phyloP scores from a whole-genome alignment of 305 asterid species.

The Fraxinus xanthoxyloides region DNA sequence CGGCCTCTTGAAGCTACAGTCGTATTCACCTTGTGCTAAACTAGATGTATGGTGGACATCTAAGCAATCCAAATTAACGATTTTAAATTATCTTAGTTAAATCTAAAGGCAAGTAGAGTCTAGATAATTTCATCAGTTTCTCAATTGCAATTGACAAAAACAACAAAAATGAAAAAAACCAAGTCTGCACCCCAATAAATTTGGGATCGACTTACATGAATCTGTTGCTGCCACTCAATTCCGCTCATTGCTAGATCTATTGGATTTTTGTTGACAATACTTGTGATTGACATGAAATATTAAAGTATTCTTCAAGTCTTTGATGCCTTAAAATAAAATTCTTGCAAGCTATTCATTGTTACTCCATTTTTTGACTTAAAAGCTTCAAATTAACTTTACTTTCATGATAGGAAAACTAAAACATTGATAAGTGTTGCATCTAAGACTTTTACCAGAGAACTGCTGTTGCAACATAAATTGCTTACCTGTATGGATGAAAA shows the following conservation, averaged over 20 bases:
- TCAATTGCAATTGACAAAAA: background rate
- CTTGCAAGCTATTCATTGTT: background rate
- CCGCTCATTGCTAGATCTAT: background rate
- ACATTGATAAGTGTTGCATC: background rate
- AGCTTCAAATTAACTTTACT: background rate
- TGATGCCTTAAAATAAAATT: background rate
- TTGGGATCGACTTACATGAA: background rate
- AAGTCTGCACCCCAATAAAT: background rate
- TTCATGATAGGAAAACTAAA: background rate
- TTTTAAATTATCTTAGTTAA: background rate
- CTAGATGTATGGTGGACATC: background rate
- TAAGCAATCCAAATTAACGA: background rate
- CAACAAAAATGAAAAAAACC: background rate
- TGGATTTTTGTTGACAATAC: background rate
- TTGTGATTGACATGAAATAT: background rate
- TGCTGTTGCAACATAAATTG: background rate
- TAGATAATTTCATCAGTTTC: background rate
- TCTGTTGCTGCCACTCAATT: background rate
- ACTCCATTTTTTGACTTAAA: background rate
- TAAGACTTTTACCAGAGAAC: conserved; percentile 9
- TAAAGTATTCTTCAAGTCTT: background rate
- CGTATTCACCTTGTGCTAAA: background rate
- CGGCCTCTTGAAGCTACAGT: background rate
- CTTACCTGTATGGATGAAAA: conserved; percentile 85
- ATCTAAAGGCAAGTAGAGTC: background rate